phyloP scores from a whole-genome alignment of 1,139 yeast genomes.

The Meyerozyma smithsonii region DNA sequence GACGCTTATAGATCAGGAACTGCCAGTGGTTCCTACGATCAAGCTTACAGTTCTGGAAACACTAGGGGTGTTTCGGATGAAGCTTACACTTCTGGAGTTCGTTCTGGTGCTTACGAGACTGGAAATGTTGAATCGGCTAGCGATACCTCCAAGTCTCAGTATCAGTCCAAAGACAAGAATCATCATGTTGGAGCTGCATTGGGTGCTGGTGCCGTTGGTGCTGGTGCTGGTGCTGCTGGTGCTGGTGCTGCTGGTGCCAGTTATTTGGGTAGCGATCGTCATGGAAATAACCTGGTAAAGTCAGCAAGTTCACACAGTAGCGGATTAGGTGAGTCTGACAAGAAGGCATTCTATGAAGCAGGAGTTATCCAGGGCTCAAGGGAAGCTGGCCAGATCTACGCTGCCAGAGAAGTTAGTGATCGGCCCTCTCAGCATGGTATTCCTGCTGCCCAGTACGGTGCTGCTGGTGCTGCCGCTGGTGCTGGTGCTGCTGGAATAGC shows the following conservation, averaged over 20 bases:
- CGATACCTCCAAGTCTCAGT: background rate
- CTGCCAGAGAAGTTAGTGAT: slow-evolving; percentile 7
- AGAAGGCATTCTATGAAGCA: slow-evolving; percentile 10
- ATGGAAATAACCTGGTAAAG: background rate
- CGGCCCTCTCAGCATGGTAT: background rate
- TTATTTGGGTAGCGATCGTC: background rate
- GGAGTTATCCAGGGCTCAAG: slow-evolving; percentile 13
- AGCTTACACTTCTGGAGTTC: slow-evolving; percentile 1
- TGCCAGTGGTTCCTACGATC: background rate
- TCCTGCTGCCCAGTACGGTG: background rate
- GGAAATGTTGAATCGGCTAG: background rate
- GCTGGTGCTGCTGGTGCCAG: slow-evolving; percentile 3
- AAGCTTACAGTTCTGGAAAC: background rate
- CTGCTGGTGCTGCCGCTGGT: slow-evolving; percentile 5
- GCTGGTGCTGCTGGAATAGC: slow-evolving; percentile 5
- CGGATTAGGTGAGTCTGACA: slow-evolving; percentile 6
- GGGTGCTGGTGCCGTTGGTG: slow-evolving; percentile 5
- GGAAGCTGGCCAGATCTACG: slow-evolving; percentile 14
- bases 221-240: slow-evolving; percentile 6
- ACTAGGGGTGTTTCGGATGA: background rate
- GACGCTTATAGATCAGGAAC: background rate
- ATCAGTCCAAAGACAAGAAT: background rate
- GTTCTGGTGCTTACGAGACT: slow-evolving; percentile 2
- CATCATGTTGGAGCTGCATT: background rate
- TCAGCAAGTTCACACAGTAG: background rate